Evolutionary conservation across 805 yeast genomes (phyloP).

Genomic region (Trichomonascus vanleenenianus): DNA sequence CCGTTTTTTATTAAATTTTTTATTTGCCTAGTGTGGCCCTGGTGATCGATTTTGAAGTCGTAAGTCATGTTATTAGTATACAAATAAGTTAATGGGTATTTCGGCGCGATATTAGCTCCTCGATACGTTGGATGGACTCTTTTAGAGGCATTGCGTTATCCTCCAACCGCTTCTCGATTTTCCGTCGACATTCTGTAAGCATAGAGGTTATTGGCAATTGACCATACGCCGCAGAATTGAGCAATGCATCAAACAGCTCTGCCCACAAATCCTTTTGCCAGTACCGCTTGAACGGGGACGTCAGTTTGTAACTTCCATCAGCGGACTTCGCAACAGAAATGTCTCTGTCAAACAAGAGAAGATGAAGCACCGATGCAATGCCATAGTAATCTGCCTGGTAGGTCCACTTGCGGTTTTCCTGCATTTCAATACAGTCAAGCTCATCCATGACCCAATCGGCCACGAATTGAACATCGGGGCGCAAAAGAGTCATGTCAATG

Average conservation of each 20-base stretch:
- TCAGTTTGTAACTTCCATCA: slow-evolving; percentile 29
- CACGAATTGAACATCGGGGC: slow-evolving; percentile 43
- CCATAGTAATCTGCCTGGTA: slow-evolving; percentile 83
- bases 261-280: slow-evolving; percentile 73
- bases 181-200: slow-evolving; percentile 29
- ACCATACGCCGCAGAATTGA: slow-evolving; percentile 45
- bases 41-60: no score
- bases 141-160: slow-evolving; percentile 4
- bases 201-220: slow-evolving; percentile 36
- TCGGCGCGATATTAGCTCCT: no score
- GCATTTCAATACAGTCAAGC: slow-evolving; percentile 69
- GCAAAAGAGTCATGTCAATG: slow-evolving; percentile 57
- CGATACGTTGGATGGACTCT: no score
- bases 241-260: slow-evolving; percentile 50
- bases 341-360: slow-evolving; percentile 61
- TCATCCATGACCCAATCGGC: slow-evolving; percentile 55
- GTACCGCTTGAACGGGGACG: slow-evolving; percentile 52
- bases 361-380: slow-evolving; percentile 64
- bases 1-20: no score
- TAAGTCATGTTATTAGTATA: no score
- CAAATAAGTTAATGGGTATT: no score
- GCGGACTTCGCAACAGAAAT: slow-evolving; percentile 37
- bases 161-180: slow-evolving; percentile 39
- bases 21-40: no score
- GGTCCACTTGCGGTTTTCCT: slow-evolving; percentile 54